Evolutionary conservation across 805 yeast genomes (phyloP).

Genomic region (Zygoascus tannicola): DNA sequence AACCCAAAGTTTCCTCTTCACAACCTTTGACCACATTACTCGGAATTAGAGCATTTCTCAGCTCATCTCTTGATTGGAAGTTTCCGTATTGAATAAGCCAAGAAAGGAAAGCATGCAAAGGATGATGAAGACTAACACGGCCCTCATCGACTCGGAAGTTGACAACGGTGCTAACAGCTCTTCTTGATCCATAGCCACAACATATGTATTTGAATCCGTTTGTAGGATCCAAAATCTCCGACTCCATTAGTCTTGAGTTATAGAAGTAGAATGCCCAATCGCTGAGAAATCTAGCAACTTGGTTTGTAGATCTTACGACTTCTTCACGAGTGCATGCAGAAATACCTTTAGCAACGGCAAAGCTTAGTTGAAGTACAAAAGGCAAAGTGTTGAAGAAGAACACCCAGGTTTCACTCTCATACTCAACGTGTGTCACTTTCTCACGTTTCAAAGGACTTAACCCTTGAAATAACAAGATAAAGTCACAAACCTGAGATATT

Average conservation of each 20-base stretch:
- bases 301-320: slow-evolving; percentile 15
- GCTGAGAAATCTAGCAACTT: slow-evolving; percentile 18
- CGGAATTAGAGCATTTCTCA: slow-evolving; percentile 16
- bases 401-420: slow-evolving; percentile 77
- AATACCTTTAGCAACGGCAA: slow-evolving; percentile 28
- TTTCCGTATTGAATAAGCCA: slow-evolving; percentile 54
- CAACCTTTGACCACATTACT: neutral
- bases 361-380: slow-evolving; percentile 46
- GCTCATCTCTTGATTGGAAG: slow-evolving; percentile 16
- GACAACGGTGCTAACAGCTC: slow-evolving; percentile 19
- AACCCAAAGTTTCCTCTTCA: slow-evolving; percentile 7
- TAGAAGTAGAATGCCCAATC: slow-evolving; percentile 23
- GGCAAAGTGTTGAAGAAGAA: slow-evolving; percentile 60
- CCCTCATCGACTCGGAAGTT: slow-evolving; percentile 37
- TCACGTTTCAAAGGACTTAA: slow-evolving; percentile 68
- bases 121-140: slow-evolving; percentile 65
- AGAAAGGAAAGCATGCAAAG: slow-evolving; percentile 63
- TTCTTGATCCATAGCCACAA: slow-evolving; percentile 15
- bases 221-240: slow-evolving; percentile 17
- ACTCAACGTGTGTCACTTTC: slow-evolving; percentile 74
- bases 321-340: slow-evolving; percentile 14
- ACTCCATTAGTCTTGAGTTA: slow-evolving; percentile 12
- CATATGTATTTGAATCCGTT: slow-evolving; percentile 12
- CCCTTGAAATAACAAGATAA: slow-evolving; percentile 65
- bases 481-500: slow-evolving; percentile 52